These are phyloP conservation scores for Aspergillaceae sp. DNA, from an alignment of 2,329 filamentous ascomycete species.

Conservation along the genomic window DNA sequence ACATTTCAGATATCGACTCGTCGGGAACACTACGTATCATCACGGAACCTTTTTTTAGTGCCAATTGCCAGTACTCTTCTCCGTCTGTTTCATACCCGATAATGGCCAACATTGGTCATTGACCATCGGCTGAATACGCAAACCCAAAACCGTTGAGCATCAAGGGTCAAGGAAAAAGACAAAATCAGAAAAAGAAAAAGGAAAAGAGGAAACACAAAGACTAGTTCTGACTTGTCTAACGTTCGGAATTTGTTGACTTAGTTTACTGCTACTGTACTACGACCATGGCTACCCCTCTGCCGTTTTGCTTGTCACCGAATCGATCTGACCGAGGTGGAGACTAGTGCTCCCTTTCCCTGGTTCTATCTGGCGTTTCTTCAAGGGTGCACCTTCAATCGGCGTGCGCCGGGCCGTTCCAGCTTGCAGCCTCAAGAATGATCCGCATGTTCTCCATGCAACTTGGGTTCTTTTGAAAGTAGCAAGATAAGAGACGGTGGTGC, in stretches of 20 bases:
- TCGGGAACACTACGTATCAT: too few species aligned
- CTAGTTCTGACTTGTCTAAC: slow-evolving; percentile 22
- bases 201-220: background rate
- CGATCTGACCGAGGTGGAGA: slow-evolving; percentile 14
- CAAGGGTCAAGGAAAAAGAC: background rate
- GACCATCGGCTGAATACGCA: background rate
- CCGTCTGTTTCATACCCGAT: slow-evolving; percentile 14
- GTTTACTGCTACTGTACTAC: slow-evolving; percentile 7
- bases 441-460: slow-evolving; percentile 29
- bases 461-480: slow-evolving; percentile 21
- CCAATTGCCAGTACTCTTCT: background rate
- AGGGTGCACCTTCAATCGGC: slow-evolving; percentile 31
- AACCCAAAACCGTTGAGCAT: background rate
- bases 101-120: slow-evolving; percentile 3
- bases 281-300: slow-evolving; percentile 4
- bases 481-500: slow-evolving; percentile 20
- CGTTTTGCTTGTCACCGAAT: slow-evolving; percentile 13
- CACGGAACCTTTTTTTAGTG: too few species aligned
- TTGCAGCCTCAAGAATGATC: slow-evolving; percentile 37
- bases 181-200: slow-evolving; percentile 1
- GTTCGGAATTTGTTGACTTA: slow-evolving; percentile 8
- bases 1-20: too few species aligned
- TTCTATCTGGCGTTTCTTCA: slow-evolving; percentile 28
- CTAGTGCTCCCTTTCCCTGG: slow-evolving; percentile 14
- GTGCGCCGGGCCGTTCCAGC: slow-evolving; percentile 40